These are phyloP conservation scores for Geotrichum macrosporum DNA, from an alignment of 1,139 yeast species.

Conservation along the genomic window DNA sequence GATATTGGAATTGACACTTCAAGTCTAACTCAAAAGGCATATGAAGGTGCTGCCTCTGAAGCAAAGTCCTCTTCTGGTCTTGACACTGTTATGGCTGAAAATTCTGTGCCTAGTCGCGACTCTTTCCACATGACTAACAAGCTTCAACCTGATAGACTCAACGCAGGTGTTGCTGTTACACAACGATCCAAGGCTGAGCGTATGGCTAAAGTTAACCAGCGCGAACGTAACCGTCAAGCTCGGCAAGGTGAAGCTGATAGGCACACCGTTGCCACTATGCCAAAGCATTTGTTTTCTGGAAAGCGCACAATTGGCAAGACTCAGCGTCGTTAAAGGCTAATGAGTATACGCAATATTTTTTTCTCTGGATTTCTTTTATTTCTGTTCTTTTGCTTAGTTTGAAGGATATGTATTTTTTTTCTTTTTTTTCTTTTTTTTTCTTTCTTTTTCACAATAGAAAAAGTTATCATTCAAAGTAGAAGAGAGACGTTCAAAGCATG, in stretches of 20 bases:
- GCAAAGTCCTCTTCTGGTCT: conserved; percentile 46
- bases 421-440: too few relatives aligned
- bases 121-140: conserved; percentile 43
- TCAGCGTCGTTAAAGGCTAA: conserved; percentile 52
- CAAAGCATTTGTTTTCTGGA: conserved; percentile 93
- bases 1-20: conserved; percentile 83
- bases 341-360: too few relatives aligned
- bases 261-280: conserved; percentile 76
- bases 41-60: conserved; percentile 34
- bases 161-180: conserved; percentile 82
- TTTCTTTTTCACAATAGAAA: too few relatives aligned
- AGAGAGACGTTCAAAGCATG: too few relatives aligned
- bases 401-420: too few relatives aligned
- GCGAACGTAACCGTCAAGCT: conserved; percentile 89
- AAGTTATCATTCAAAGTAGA: too few relatives aligned
- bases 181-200: conserved; percentile 81
- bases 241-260: conserved; percentile 96
- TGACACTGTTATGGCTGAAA: conserved; percentile 60
- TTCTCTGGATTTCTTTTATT: background rate
- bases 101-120: conserved; percentile 35
- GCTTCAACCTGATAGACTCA: conserved; percentile 74
- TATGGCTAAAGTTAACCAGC: conserved; percentile 81
- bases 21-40: conserved; percentile 45
- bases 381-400: conserved; percentile 3
- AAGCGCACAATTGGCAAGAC: conserved; percentile 92